Evolutionary conservation across 164 flowering plant species (phyloP).

Genomic region (Euptelea pleiosperma): DNA sequence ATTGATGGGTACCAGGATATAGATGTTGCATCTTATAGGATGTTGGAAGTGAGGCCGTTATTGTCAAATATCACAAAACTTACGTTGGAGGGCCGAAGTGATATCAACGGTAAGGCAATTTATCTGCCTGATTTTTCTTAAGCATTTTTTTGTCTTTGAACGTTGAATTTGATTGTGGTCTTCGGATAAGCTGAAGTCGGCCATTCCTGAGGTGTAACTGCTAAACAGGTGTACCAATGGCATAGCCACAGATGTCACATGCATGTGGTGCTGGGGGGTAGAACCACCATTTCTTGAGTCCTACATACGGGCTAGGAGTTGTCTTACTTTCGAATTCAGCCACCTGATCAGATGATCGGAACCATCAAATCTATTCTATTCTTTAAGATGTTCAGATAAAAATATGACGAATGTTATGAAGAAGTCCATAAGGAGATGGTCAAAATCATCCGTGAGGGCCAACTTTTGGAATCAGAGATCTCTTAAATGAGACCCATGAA

Average conservation of each 20-base stretch:
- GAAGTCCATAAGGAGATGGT: not conserved
- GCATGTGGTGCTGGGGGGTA: too few relatives aligned
- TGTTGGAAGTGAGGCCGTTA: conserved; percentile 14
- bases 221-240: not conserved
- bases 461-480: not conserved
- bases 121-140: not conserved
- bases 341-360: not conserved
- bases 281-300: too few relatives aligned
- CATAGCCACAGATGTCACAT: too few relatives aligned
- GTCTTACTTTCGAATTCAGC: too few relatives aligned
- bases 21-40: not conserved
- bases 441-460: not conserved
- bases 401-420: not conserved
- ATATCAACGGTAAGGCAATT: conserved; percentile 50
- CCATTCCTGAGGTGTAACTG: too few relatives aligned
- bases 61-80: conserved; percentile 48
- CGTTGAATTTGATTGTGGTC: too few relatives aligned
- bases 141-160: not conserved
- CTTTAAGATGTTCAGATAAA: not conserved
- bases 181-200: too few relatives aligned
- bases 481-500: too few relatives aligned
- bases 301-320: too few relatives aligned
- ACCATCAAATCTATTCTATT: not conserved
- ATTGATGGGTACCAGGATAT: conserved; percentile 11
- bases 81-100: conserved; percentile 64